phyloP scores from a whole-genome alignment of 305 asterid species.

The Fraxinus greggii region DNA sequence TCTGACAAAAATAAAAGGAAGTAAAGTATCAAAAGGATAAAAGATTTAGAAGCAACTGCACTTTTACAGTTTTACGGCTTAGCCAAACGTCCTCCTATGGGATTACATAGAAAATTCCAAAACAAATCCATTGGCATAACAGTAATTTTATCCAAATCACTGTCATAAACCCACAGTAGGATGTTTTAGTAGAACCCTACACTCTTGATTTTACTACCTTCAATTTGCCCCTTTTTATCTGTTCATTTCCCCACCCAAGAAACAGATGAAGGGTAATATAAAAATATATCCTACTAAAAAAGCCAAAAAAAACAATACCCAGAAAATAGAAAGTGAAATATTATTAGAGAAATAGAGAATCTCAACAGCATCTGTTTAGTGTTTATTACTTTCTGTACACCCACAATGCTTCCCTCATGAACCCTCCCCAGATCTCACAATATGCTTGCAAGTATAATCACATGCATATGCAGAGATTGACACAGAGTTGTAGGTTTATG shows the following conservation, averaged over 20 bases:
- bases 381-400: constrained; percentile 21
- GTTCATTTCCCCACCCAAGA: constrained; percentile 41
- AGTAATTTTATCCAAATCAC: constrained; percentile 24
- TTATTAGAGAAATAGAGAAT: constrained; percentile 40
- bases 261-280: constrained; percentile 34
- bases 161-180: constrained; percentile 21
- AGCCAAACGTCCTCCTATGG: not conserved
- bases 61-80: not conserved
- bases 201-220: not conserved
- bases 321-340: constrained; percentile 20
- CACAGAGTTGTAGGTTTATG: constrained; percentile 9
- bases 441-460: constrained; percentile 15
- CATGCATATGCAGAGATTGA: constrained; percentile 29
- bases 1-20: not conserved
- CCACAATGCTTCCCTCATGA: constrained; percentile 38
- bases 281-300: constrained; percentile 4
- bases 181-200: constrained; percentile 1
- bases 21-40: not conserved
- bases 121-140: constrained; percentile 24
- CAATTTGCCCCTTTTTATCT: constrained; percentile 44
- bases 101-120: not conserved
- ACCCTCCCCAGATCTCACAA: constrained; percentile 60
- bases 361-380: constrained; percentile 31
- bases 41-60: not conserved
- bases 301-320: constrained; percentile 20